Percentiles rank a stretch among this genome's conserved stretches.
These are phyloP conservation scores for Metarhizium anisopliae DNA, from an alignment of 2,329 filamentous ascomycete species.

Conservation along the genomic window DNA sequence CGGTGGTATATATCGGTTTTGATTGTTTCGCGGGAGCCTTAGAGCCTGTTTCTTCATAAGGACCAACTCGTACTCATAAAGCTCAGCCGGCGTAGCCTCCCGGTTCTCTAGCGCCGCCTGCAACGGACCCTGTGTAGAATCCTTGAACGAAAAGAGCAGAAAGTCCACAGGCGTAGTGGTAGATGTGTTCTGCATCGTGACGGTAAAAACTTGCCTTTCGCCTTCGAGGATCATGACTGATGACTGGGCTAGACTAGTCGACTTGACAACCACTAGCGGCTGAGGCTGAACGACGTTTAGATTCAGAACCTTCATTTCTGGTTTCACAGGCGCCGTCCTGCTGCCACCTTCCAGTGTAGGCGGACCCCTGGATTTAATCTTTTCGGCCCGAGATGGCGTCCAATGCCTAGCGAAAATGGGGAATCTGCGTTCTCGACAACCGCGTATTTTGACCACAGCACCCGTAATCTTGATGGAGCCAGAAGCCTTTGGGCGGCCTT, in stretches of 20 bases:
- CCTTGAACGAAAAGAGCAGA: constrained; percentile 78
- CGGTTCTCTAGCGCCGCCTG: constrained; percentile 67
- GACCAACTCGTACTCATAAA: constrained; percentile 80
- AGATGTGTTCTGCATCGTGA: constrained; percentile 75
- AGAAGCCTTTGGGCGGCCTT: constrained; percentile 55
- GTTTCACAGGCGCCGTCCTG: constrained; percentile 27
- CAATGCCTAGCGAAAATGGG: constrained; percentile 73
- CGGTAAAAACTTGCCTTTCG: constrained; percentile 66
- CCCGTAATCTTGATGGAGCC: constrained; percentile 69
- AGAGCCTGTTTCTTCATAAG: constrained; percentile 66
- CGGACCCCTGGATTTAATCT: constrained; percentile 69
- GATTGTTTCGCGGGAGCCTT: constrained; percentile 42
- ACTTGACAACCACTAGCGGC: constrained; percentile 66
- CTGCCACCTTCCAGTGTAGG: constrained; percentile 40
- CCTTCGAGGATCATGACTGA: constrained; percentile 91
- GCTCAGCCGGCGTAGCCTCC: constrained; percentile 66
- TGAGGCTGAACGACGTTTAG: constrained; percentile 73
- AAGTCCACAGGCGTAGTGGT: constrained; percentile 65
- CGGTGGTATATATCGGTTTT: constrained; percentile 54
- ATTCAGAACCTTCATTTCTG: constrained; percentile 43
- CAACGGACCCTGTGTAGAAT: constrained; percentile 72
- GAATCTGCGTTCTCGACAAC: constrained; percentile 76
- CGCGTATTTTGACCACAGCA: constrained; percentile 68
- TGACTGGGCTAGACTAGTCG: constrained; percentile 70
- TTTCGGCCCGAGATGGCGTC: constrained; percentile 59